Percentiles rank a stretch among this genome's conserved stretches.
These are phyloP conservation scores for Flaveria ramosissima DNA, from an alignment of 129 eudicot species.

Conservation along the genomic window DNA sequence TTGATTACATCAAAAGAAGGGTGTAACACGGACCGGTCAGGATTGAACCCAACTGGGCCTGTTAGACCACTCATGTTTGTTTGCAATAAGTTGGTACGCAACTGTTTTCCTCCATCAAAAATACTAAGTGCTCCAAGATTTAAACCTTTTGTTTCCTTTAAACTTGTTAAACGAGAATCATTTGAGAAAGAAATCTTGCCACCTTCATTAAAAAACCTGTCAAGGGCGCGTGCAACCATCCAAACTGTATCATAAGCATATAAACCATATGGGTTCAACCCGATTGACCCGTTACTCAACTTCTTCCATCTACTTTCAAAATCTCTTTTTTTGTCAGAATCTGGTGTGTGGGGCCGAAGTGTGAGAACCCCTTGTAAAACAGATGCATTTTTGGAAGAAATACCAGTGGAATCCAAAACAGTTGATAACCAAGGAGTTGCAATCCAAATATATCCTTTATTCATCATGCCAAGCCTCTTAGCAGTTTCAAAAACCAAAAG, in stretches of 20 bases:
- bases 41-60: constrained; percentile 54
- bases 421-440: constrained; percentile 78
- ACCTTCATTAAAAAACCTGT: constrained; percentile 50
- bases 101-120: constrained; percentile 63
- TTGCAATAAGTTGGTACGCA: constrained; percentile 48
- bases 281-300: constrained; percentile 54
- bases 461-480: constrained; percentile 73
- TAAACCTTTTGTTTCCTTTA: constrained; percentile 40
- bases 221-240: constrained; percentile 67
- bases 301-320: constrained; percentile 57
- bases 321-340: constrained; percentile 48
- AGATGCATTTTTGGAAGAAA: constrained; percentile 22
- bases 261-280: constrained; percentile 69
- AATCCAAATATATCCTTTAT: constrained; percentile 77
- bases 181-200: constrained; percentile 68
- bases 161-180: constrained; percentile 42
- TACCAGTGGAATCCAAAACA: constrained; percentile 50
- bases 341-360: constrained; percentile 64
- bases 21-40: constrained; percentile 46
- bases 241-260: constrained; percentile 92
- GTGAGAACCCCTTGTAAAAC: constrained; percentile 65
- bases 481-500: constrained; percentile 53
- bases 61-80: constrained; percentile 75
- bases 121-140: constrained; percentile 69
- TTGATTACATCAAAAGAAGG: constrained; percentile 80